A percentile compares a stretch with the other conserved stretches of the same genome.
Conservation (phyloP, 257 asterid genomes). For the Jacaranda copaia region DNA sequence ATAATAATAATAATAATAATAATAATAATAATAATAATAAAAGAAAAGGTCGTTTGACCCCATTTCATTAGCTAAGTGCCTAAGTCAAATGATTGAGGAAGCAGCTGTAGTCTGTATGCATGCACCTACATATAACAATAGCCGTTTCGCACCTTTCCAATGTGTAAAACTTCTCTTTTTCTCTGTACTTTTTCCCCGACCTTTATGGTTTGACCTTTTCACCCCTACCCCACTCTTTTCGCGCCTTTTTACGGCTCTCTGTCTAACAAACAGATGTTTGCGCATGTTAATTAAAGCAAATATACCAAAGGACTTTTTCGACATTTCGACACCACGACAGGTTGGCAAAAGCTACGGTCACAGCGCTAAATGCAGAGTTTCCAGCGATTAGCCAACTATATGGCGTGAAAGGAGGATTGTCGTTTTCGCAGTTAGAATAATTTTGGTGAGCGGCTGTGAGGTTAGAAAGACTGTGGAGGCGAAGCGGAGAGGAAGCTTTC, state of each 20-base stretch:
- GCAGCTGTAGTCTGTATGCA: background rate
- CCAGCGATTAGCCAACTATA: background rate
- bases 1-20: too few relatives aligned
- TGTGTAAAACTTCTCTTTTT: background rate
- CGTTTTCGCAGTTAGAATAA: slow-evolving; percentile 19
- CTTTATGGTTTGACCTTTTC: background rate
- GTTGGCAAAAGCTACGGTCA: background rate
- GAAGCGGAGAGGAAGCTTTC: slow-evolving; percentile 29
- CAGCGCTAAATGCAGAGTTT: background rate
- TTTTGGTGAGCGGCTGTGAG: slow-evolving; percentile 12
- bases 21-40: too few relatives aligned
- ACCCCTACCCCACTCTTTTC: background rate
- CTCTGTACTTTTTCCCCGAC: background rate
- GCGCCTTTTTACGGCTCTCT: background rate
- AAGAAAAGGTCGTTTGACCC: background rate
- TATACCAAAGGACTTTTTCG: background rate
- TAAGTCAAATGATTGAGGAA: background rate
- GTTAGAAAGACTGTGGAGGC: slow-evolving; percentile 7
- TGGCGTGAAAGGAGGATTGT: background rate
- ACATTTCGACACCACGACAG: background rate
- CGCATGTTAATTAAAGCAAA: background rate
- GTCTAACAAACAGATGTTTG: background rate
- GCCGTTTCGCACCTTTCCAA: background rate
- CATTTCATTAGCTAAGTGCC: background rate
- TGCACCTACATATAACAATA: background rate